Base-by-base conservation (phyloP, 441 rosid genomes). In the Erodium texanum region DNA sequence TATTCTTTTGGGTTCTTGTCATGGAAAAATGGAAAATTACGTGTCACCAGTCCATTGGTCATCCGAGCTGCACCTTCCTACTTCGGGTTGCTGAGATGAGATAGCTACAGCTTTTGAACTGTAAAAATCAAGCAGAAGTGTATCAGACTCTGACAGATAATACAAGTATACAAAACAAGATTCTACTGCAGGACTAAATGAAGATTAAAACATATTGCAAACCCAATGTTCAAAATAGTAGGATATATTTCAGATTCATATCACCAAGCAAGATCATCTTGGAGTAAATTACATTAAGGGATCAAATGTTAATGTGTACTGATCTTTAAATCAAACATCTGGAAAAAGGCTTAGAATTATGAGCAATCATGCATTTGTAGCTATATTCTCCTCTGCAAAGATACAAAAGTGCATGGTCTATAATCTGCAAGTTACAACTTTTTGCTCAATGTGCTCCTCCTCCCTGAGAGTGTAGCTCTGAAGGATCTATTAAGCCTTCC, bases 401-500 rank as follows among this genome's bases (percentile, higher is more conserved):
- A 65, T 73, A 67, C 61, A 71, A 74, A 70, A 10, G 69, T 24
- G 50, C 54, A 61, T 18, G 5, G 18, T 54, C 61, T 54, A 54
- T 54, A 54, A 16, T 29, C 56, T 16, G 61, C 61, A 54, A 41
- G 48, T 16, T 9, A 3, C 61, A 54, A 6, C 61, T 9, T 14
- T 41, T 41, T 41, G 61, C 22, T 54, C 61, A 66, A 23, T 48
- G 69, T 23, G 71, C 29, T 16, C 71, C 79, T 23, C 70, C 29
- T 16, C 71, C 79, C 58, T 66, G 71, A 63, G 73, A 36, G 74
- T 73, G 77, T 76, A 81, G 7, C 77, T 81, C 79, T n/a, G 81
- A 83, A 77, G 92, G 95, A 84, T 84, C 85, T 38, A 93, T 74
- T 77, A 93, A 83, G 74, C 99, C 96, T 83, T 93, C 99, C 74